These are phyloP conservation scores for Puya raimondii DNA, from an alignment of 176 grass and related monocot genomes.

Conservation along the genomic window DNA sequence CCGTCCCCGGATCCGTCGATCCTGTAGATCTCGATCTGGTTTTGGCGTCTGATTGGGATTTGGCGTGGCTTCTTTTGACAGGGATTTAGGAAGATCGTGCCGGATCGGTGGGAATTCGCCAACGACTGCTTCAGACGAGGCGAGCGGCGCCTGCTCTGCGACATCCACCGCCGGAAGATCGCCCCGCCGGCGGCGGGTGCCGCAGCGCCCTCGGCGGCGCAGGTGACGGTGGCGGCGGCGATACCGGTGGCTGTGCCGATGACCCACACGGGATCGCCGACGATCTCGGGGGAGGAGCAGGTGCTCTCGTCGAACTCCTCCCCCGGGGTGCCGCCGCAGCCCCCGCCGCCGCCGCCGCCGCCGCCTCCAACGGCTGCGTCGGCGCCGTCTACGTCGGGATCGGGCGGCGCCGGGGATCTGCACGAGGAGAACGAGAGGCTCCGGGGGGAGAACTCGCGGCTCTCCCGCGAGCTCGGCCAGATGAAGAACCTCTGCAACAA, in stretches of 20 bases:
- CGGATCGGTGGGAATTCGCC: conserved; percentile 82
- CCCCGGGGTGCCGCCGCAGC: conserved; percentile 13
- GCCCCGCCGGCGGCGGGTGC: conserved; percentile 2
- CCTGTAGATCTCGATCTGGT: not conserved
- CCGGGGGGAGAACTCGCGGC: conserved; percentile 48
- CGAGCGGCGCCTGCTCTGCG: conserved; percentile 44
- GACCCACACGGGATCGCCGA: conserved; percentile 29
- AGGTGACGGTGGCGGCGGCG: conserved; percentile 21
- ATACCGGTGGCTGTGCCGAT: conserved; percentile 46
- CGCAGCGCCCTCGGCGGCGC: conserved; percentile 35
- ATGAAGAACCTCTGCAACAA: conserved; percentile 90
- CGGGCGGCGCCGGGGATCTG: conserved; percentile 17
- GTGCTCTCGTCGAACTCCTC: conserved; percentile 59
- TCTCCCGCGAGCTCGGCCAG: conserved; percentile 55
- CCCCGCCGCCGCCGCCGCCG: conserved; percentile 13
- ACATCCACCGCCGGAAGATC: conserved; percentile 71
- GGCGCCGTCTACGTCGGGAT: not conserved
- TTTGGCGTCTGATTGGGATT: not conserved
- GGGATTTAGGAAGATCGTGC: conserved; percentile 78
- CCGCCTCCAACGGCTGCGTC: conserved; percentile 19
- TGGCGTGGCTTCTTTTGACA: conserved; percentile 4
- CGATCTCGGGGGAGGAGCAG: conserved; percentile 55
- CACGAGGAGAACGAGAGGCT: conserved; percentile 62
- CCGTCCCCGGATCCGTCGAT: not conserved
- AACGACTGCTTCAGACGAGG: conserved; percentile 76